Evolutionary conservation across 2,329 filamentous ascomycete genomes (phyloP).

Genomic region (Fusarium torulosum): DNA sequence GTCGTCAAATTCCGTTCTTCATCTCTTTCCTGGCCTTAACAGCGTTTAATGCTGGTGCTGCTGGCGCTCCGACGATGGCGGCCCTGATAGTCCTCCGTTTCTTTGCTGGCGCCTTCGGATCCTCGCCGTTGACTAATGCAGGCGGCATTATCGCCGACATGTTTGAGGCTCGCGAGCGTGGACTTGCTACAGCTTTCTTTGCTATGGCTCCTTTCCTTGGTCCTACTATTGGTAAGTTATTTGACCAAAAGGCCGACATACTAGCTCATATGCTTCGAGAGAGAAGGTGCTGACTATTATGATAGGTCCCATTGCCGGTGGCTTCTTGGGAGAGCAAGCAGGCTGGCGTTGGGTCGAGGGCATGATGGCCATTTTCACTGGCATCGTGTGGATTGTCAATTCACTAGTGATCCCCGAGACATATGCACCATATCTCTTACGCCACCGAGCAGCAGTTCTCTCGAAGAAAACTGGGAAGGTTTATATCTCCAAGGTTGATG

Average conservation of each 20-base stretch:
- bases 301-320: slow-evolving; percentile 69
- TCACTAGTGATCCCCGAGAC: slow-evolving; percentile 69
- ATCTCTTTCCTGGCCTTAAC: slow-evolving; percentile 69
- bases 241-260: neutral
- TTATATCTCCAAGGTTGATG: slow-evolving; percentile 65
- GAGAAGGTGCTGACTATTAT: neutral
- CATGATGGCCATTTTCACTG: slow-evolving; percentile 71
- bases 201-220: slow-evolving; percentile 74
- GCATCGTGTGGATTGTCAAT: slow-evolving; percentile 67
- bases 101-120: slow-evolving; percentile 73
- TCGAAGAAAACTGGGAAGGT: slow-evolving; percentile 66
- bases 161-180: slow-evolving; percentile 67
- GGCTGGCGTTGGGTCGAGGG: slow-evolving; percentile 77
- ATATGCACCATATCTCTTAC: slow-evolving; percentile 69
- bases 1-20: slow-evolving; percentile 70
- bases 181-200: slow-evolving; percentile 70
- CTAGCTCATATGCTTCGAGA: no score
- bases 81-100: slow-evolving; percentile 77
- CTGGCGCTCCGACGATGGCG: slow-evolving; percentile 68
- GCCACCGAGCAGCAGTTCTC: slow-evolving; percentile 63
- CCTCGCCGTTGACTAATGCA: slow-evolving; percentile 71
- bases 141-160: slow-evolving; percentile 75
- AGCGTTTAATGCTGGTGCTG: slow-evolving; percentile 71
- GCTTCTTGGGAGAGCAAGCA: slow-evolving; percentile 69
- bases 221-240: slow-evolving; percentile 61